Percentiles rank a stretch among this genome's conserved stretches.
These are phyloP conservation scores for Botrytis elliptica DNA, from an alignment of 2,329 filamentous ascomycete genomes.

Conservation along the genomic window DNA sequence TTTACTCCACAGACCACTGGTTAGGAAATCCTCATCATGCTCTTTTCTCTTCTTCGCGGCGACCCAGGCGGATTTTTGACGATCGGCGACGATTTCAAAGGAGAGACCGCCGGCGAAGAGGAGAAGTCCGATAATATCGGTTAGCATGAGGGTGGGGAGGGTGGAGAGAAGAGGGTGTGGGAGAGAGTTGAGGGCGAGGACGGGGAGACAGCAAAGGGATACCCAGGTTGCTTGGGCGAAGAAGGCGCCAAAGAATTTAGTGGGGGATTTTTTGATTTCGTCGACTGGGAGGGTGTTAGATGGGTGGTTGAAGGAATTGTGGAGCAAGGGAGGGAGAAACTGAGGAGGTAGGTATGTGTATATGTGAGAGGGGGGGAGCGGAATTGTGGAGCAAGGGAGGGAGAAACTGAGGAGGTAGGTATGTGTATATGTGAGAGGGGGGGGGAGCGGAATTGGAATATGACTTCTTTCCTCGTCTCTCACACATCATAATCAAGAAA, in stretches of 20 bases:
- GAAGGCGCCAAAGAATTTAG: conserved; percentile 55
- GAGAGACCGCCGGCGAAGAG: conserved; percentile 59
- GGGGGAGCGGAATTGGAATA: no score
- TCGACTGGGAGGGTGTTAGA: conserved; percentile 42
- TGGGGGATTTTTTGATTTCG: conserved; percentile 50
- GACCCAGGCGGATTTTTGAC: conserved; percentile 63
- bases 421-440: not conserved
- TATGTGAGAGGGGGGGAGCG: no score
- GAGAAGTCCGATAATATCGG: conserved; percentile 56
- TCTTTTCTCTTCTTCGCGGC: conserved; percentile 61
- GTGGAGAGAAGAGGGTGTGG: conserved; percentile 52
- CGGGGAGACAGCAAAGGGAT: conserved; percentile 62
- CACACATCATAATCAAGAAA: not conserved
- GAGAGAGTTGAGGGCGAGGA: conserved; percentile 62
- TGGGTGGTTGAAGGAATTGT: not conserved
- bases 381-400: not conserved
- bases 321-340: not conserved
- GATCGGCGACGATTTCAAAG: conserved; percentile 61
- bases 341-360: not conserved
- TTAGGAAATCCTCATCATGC: conserved; percentile 66
- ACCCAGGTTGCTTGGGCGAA: conserved; percentile 67
- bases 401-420: not conserved
- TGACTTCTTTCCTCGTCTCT: not conserved
- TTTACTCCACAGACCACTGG: conserved; percentile 59
- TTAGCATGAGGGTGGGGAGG: conserved; percentile 48